A percentile compares a stretch with the other conserved stretches of the same genome.
Evolutionary conservation across 2,329 filamentous ascomycete species (phyloP).

Genomic region (Cladophialophora yegresii): DNA sequence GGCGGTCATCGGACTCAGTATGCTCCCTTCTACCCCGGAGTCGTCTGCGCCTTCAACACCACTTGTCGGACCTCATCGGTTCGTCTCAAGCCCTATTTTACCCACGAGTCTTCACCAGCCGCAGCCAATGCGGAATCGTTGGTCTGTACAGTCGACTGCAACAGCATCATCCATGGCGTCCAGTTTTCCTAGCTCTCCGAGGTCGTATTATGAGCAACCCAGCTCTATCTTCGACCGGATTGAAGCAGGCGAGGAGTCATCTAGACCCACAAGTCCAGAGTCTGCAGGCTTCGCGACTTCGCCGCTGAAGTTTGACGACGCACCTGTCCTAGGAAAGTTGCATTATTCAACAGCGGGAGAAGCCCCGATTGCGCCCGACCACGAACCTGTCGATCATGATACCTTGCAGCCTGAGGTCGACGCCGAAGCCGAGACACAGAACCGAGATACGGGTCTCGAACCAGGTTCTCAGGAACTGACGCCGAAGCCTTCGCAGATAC

Average conservation of each 20-base stretch:
- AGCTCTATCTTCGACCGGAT: constrained; percentile 77
- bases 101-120: constrained; percentile 48
- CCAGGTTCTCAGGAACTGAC: constrained; percentile 26
- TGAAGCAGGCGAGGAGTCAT: constrained; percentile 65
- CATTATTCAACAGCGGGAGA: constrained; percentile 8
- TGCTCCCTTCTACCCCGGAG: constrained; percentile 29
- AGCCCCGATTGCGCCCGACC: not conserved
- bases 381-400: not conserved
- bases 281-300: constrained; percentile 66
- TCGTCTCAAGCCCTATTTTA: constrained; percentile 42
- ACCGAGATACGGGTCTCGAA: constrained; percentile 1
- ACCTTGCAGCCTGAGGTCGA: not conserved
- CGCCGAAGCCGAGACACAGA: not conserved
- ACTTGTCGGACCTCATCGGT: constrained; percentile 38
- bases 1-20: constrained; percentile 27
- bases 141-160: constrained; percentile 64
- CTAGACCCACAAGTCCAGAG: constrained; percentile 77
- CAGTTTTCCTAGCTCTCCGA: constrained; percentile 79
- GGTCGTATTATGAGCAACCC: constrained; percentile 65
- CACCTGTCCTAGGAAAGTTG: not conserved
- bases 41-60: constrained; percentile 41
- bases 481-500: constrained; percentile 31
- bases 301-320: constrained; percentile 54
- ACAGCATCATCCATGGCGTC: constrained; percentile 65
- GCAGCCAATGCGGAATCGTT: constrained; percentile 61